phyloP scores from a whole-genome alignment of 2,329 filamentous ascomycete species.

The Hypoxylon sp. region DNA sequence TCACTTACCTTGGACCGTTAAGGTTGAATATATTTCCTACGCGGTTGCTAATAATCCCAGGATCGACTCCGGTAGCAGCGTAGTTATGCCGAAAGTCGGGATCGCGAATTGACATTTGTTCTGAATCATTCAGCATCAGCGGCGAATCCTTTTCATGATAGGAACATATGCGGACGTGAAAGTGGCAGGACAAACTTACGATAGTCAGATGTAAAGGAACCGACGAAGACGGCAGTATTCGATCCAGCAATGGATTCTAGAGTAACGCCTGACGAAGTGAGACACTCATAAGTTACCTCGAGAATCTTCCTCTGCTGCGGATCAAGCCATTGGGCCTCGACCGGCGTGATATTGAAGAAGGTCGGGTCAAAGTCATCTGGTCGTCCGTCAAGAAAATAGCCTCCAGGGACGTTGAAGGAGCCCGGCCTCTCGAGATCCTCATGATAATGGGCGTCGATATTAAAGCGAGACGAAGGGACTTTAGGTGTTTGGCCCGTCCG shows the following conservation, averaged over 20 bases:
- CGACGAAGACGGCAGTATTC: conserved; percentile 43
- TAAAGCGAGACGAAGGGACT: conserved; percentile 38
- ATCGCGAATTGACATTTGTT: conserved; percentile 41
- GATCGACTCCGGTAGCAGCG: conserved; percentile 46
- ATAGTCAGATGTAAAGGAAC: conserved; percentile 38
- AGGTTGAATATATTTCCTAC: conserved; percentile 51
- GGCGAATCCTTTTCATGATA: background rate
- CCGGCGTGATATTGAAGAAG: conserved; percentile 52
- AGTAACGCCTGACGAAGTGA: conserved; percentile 50
- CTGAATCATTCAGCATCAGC: conserved; percentile 23
- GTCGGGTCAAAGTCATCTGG: conserved; percentile 39
- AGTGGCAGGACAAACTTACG: conserved; percentile 11
- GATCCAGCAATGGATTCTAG: conserved; percentile 42
- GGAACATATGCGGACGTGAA: background rate
- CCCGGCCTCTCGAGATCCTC: conserved; percentile 37
- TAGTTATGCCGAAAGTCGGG: conserved; percentile 39
- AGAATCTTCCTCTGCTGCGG: conserved; percentile 53
- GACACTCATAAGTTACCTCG: conserved; percentile 52
- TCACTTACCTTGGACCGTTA: conserved; percentile 42
- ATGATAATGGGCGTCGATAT: conserved; percentile 40
- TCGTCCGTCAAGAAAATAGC: conserved; percentile 39
- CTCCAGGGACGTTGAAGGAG: conserved; percentile 35
- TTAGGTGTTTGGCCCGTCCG: conserved; percentile 34
- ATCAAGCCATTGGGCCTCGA: conserved; percentile 52
- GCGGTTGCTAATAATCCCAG: conserved; percentile 49